A percentile compares a stretch with the other conserved stretches of the same genome.
Conservation (phyloP, 2,329 filamentous ascomycete species). For the Clathrospora elynae region DNA sequence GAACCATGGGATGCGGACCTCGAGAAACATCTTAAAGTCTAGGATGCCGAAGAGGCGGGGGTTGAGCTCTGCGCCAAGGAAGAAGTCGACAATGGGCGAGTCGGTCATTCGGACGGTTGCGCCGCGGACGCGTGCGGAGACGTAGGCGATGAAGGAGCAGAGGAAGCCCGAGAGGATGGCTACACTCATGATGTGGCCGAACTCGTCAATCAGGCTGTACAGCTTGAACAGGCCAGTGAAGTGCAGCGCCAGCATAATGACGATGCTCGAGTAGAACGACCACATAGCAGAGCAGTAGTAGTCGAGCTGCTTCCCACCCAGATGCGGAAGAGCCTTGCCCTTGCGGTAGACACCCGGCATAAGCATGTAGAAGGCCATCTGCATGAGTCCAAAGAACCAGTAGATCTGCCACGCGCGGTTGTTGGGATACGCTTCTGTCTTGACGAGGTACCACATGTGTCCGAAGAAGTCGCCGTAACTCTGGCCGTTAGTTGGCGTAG, state of each 20-base stretch:
- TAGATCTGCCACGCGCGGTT: slow-evolving; percentile 88
- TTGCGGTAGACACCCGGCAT: slow-evolving; percentile 87
- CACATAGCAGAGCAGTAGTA: slow-evolving; percentile 94
- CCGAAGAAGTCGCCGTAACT: slow-evolving; percentile 71
- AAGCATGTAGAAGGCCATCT: slow-evolving; percentile 79
- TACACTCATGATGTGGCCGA: slow-evolving; percentile 89
- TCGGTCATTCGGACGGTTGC: slow-evolving; percentile 92
- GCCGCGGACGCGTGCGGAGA: slow-evolving; percentile 79
- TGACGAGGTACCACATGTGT: slow-evolving; percentile 74
- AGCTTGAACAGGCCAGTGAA: slow-evolving; percentile 83
- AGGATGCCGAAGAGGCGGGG: slow-evolving; percentile 82
- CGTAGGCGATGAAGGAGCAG: slow-evolving; percentile 81
- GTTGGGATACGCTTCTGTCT: slow-evolving; percentile 83
- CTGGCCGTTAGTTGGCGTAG: slow-evolving; percentile 68
- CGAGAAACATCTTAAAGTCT: slow-evolving; percentile 95
- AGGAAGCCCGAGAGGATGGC: slow-evolving; percentile 89
- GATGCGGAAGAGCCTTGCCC: slow-evolving; percentile 84
- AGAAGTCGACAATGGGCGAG: slow-evolving; percentile 81
- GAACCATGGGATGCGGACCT: slow-evolving; percentile 91
- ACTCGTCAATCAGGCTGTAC: slow-evolving; percentile 92
- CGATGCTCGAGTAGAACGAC: slow-evolving; percentile 87
- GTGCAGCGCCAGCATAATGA: slow-evolving; percentile 73
- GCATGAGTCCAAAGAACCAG: slow-evolving; percentile 88
- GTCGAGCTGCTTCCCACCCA: slow-evolving; percentile 80
- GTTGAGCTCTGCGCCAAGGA: slow-evolving; percentile 88